These are phyloP conservation scores for Sanghuangporus weigelae DNA, from an alignment of 1,284 basidiomycete species.

Conservation along the genomic window DNA sequence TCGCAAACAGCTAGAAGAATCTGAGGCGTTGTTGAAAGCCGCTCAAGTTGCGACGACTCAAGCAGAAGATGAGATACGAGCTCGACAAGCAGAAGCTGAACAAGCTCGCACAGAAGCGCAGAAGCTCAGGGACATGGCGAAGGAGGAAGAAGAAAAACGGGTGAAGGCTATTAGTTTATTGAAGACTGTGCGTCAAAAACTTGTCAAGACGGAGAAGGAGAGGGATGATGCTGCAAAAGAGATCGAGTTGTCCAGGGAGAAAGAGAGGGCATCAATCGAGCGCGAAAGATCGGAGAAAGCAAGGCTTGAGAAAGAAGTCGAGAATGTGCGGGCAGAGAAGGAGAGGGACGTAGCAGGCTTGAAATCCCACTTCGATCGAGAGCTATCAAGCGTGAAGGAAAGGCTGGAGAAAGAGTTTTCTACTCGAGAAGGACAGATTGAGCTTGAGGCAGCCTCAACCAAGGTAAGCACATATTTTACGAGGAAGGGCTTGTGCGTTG, in stretches of 20 bases:
- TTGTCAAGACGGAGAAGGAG: slow-evolving; percentile 90
- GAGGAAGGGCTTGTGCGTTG: background rate
- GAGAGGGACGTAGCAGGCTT: slow-evolving; percentile 67
- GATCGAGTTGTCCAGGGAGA: slow-evolving; percentile 44
- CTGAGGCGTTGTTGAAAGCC: slow-evolving; percentile 62
- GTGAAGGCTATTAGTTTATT: slow-evolving; percentile 87
- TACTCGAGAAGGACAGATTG: slow-evolving; percentile 63
- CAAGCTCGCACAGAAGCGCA: slow-evolving; percentile 57
- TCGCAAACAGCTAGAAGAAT: slow-evolving; percentile 60
- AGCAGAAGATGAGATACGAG: slow-evolving; percentile 42
- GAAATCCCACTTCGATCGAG: slow-evolving; percentile 73
- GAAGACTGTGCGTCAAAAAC: slow-evolving; percentile 88
- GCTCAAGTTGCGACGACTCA: slow-evolving; percentile 42
- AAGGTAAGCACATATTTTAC: slow-evolving; percentile 50
- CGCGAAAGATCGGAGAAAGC: slow-evolving; percentile 58
- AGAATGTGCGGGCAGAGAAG: slow-evolving; percentile 55
- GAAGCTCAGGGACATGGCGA: slow-evolving; percentile 56
- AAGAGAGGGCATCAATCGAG: slow-evolving; percentile 54
- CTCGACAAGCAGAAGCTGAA: slow-evolving; percentile 48
- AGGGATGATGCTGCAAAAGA: slow-evolving; percentile 73
- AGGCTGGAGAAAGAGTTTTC: slow-evolving; percentile 70
- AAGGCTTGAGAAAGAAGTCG: slow-evolving; percentile 54
- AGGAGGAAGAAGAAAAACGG: slow-evolving; percentile 94
- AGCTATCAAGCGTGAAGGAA: slow-evolving; percentile 57
- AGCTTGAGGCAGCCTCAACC: slow-evolving; percentile 66